Evolutionary conservation across 106 monocot species (phyloP).

Genomic region (Apostasia ramifera): DNA sequence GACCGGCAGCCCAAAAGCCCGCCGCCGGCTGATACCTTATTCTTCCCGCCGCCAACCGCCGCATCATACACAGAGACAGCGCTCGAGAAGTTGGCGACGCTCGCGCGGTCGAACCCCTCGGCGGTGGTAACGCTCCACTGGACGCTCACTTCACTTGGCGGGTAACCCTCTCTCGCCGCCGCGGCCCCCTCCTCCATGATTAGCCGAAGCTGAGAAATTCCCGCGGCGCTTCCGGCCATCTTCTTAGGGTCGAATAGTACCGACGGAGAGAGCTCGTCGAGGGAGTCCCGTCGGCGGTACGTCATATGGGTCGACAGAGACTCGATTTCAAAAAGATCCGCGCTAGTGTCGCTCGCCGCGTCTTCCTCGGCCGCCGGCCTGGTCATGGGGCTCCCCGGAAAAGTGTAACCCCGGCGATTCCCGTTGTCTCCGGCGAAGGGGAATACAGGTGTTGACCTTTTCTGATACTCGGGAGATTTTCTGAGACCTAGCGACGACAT

Average conservation of each 20-base stretch:
- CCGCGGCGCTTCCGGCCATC: conserved; percentile 2
- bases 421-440: not conserved
- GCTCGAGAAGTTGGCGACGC: conserved; percentile 55
- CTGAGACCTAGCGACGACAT: not conserved
- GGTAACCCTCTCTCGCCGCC: conserved; percentile 36
- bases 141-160: conserved; percentile 80
- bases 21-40: conserved; percentile 5
- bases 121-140: conserved; percentile 74
- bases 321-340: conserved; percentile 75
- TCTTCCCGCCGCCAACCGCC: conserved; percentile 2
- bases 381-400: conserved; percentile 1
- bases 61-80: conserved; percentile 24
- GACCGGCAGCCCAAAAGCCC: conserved; percentile 39
- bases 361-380: conserved; percentile 28
- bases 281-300: conserved; percentile 33
- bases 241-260: not conserved
- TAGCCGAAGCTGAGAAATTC: not conserved
- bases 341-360: conserved; percentile 62
- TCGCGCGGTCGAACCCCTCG: conserved; percentile 45
- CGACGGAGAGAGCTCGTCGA: conserved; percentile 24
- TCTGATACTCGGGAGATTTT: not conserved
- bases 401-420: conserved; percentile 9
- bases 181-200: conserved; percentile 1
- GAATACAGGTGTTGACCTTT: not conserved
- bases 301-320: conserved; percentile 33